Base-by-base conservation (phyloP, 768 basidiomycete genomes). In the button mushroom (Agaricus bisporus) region DNA sequence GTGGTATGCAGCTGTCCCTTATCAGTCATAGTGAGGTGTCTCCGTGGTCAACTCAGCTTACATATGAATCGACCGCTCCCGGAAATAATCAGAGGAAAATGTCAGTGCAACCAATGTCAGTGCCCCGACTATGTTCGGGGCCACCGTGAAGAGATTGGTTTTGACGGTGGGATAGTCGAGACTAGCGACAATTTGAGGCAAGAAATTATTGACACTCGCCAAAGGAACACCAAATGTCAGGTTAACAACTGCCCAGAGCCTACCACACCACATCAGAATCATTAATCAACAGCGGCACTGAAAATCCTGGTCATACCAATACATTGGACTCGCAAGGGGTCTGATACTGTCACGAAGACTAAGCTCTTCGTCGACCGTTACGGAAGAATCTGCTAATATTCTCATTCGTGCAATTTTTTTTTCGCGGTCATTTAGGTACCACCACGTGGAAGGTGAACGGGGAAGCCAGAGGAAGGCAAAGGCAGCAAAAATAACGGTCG, bases 141-240 rank as follows among this genome's bases (percentile, higher is more conserved):
- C 79, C 28, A 79, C 73, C 15, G 79, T 81, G 56, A 68, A 71
- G 20, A 81, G 64, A 56, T 81, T 81, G 11, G 79, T 81, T 57
- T 74, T 76, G 58, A 79, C 66, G 3, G 74, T 72, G 2, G 72
- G 74, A 59, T 74, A 76, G 12, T 73, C 73, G 4, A 77, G 65
- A 49, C 74, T 74, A 8, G 68, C 71, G 22, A 74, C 73, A 32
- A 75, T 75, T 42, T 79, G 77, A 0, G 76, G 77, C 12, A 81
- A 65, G 61, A 79, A 80, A 56, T 78, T 78, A 60, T 78, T 77
- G 51, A 78, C 78, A n/a, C 74, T 75, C 1, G 75, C 74, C 7
- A 76, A 64, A 1, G 77, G 77, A 5, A 80, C 77, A 9, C 77
- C 74, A 35, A 73, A 73, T 7, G 73, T 70, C 36, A 75, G 56